phyloP scores from a whole-genome alignment of 2,329 filamentous ascomycete species.

The Thelonectria discophora region DNA sequence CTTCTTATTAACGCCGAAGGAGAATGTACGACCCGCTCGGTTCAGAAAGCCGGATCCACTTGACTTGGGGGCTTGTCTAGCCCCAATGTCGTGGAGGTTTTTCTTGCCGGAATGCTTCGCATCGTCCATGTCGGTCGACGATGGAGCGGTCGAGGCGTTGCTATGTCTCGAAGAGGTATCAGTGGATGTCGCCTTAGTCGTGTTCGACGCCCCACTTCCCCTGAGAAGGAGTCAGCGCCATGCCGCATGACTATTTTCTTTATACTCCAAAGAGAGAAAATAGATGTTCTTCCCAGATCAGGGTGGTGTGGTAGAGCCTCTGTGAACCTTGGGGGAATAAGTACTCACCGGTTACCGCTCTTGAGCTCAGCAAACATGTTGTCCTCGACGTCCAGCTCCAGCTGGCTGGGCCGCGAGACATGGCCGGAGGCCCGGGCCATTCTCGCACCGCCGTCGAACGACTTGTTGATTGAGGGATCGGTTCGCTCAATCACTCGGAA shows the following conservation, averaged over 20 bases:
- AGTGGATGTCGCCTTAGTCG: constrained; percentile 66
- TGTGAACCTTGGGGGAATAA: constrained; percentile 5
- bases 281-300: constrained; percentile 31
- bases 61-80: constrained; percentile 57
- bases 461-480: constrained; percentile 55
- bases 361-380: constrained; percentile 68
- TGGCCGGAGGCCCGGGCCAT: constrained; percentile 50
- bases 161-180: constrained; percentile 70
- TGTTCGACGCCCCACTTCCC: constrained; percentile 69
- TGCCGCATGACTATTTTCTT: constrained; percentile 42
- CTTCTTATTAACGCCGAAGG: constrained; percentile 67
- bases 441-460: constrained; percentile 61
- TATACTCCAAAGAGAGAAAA: constrained; percentile 31
- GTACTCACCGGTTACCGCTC: constrained; percentile 62
- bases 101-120: constrained; percentile 50
- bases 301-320: constrained; percentile 34
- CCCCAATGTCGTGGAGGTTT: constrained; percentile 46
- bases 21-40: constrained; percentile 66
- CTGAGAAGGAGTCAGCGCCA: constrained; percentile 55
- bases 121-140: constrained; percentile 58
- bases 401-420: constrained; percentile 50
- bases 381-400: constrained; percentile 59
- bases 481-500: constrained; percentile 67
- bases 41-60: constrained; percentile 62
- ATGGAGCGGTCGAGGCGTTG: constrained; percentile 69